phyloP scores from a whole-genome alignment of 441 rosid species.

The Corymbia citriodora region DNA sequence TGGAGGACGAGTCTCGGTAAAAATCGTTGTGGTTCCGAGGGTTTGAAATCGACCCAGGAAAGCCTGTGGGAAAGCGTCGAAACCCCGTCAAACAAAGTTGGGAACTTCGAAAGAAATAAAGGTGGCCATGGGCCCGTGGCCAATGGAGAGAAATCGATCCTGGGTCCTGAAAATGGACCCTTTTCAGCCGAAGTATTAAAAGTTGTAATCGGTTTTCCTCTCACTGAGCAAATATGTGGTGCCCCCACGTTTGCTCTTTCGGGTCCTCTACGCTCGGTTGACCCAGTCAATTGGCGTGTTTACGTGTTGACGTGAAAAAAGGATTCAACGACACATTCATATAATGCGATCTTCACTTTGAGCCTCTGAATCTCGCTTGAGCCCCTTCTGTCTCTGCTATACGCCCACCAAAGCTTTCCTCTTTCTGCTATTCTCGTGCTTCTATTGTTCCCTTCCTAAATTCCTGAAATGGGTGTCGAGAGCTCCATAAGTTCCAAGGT shows the following conservation, averaged over 20 bases:
- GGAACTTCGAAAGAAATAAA: not conserved
- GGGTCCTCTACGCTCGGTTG: not conserved
- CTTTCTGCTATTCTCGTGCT: no score
- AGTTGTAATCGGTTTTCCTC: not conserved
- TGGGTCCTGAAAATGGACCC: not conserved
- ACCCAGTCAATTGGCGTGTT: not conserved
- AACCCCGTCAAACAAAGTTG: not conserved
- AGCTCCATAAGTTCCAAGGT: not conserved
- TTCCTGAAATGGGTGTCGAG: not conserved
- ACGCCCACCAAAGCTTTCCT: no score
- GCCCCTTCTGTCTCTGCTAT: no score
- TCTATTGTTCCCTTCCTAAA: not conserved
- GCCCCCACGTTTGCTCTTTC: not conserved
- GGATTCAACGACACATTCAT: not conserved
- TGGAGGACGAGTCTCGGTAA: not conserved
- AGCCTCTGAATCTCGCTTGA: not conserved
- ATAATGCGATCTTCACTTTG: not conserved
- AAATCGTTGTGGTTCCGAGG: not conserved
- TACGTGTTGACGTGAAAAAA: not conserved
- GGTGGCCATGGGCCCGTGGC: not conserved
- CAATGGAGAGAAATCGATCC: not conserved
- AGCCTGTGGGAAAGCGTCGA: not conserved
- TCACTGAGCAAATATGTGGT: not conserved
- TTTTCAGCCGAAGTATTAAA: not conserved
- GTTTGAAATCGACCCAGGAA: not conserved